These are phyloP conservation scores for Citrullus mucosospermus DNA, from an alignment of 306 rosid species.

Conservation along the genomic window DNA sequence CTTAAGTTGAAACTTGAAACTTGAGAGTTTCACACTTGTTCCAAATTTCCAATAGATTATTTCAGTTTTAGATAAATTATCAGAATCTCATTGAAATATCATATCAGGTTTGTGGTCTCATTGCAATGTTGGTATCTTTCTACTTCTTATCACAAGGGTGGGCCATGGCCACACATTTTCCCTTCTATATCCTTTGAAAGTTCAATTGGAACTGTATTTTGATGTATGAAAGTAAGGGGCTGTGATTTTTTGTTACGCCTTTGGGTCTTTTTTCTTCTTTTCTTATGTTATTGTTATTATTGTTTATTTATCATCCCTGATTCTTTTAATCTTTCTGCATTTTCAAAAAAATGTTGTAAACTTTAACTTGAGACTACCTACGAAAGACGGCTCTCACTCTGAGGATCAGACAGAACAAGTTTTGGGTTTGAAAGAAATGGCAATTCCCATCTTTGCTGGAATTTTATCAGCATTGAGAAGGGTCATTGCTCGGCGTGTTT, in stretches of 20 bases:
- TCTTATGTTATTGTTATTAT: not conserved
- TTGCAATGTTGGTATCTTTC: slow-evolving; percentile 83
- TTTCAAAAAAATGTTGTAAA: slow-evolving; percentile 15
- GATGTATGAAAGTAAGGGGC: slow-evolving; percentile 9
- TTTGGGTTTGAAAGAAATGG: slow-evolving; percentile 65
- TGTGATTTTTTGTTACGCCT: not conserved
- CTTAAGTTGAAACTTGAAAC: not conserved
- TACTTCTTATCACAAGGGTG: slow-evolving; percentile 91
- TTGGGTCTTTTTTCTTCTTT: not conserved
- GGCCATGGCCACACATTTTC: slow-evolving; percentile 77
- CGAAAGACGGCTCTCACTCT: slow-evolving; percentile 47
- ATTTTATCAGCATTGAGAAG: slow-evolving; percentile 80
- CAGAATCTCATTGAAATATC: slow-evolving; percentile 29
- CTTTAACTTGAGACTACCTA: slow-evolving; percentile 71
- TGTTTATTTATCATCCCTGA: not conserved
- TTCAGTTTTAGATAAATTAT: slow-evolving; percentile 11
- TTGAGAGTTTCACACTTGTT: not conserved
- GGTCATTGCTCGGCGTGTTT: slow-evolving; percentile 89
- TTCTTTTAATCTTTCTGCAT: not conserved
- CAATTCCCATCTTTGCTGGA: slow-evolving; percentile 76
- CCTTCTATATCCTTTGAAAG: slow-evolving; percentile 70
- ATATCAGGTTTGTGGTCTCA: slow-evolving; percentile 84
- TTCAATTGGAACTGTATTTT: slow-evolving; percentile 4
- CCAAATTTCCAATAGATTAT: not conserved
- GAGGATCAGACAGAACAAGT: slow-evolving; percentile 49